phyloP scores from a whole-genome alignment of 306 rosid genomes.

The Trichosanthes cucumerina region DNA sequence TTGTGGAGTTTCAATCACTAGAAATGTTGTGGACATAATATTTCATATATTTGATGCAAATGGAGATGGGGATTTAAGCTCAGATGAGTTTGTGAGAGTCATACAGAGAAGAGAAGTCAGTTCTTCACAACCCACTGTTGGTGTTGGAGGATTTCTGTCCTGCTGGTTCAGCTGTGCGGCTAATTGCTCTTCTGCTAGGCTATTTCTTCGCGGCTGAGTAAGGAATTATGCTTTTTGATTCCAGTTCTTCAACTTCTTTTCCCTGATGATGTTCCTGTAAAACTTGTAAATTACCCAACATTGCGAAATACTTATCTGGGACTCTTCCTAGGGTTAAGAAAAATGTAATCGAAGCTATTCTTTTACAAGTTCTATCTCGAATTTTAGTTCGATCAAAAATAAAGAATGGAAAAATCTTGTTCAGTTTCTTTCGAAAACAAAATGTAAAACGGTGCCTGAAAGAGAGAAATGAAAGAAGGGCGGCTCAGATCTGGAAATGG shows the following conservation, averaged over 20 bases:
- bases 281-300: neutral
- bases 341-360: neutral
- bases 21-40: constrained; percentile 50
- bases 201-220: neutral
- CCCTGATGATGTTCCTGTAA: neutral
- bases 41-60: constrained; percentile 65
- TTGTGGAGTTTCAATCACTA: constrained; percentile 43
- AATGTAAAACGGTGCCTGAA: neutral
- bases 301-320: neutral
- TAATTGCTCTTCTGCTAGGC: constrained; percentile 32
- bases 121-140: constrained; percentile 5
- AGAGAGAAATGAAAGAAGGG: neutral
- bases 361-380: neutral
- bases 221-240: neutral
- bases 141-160: constrained; percentile 32
- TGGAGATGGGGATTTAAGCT: constrained; percentile 48
- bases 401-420: neutral
- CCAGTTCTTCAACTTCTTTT: neutral
- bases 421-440: neutral
- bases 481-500: constrained; percentile 8
- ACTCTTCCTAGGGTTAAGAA: neutral
- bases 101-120: constrained; percentile 36
- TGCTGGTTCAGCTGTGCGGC: constrained; percentile 46
- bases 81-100: constrained; percentile 52
- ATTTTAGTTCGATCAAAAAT: neutral